phyloP scores from a whole-genome alignment of 2,329 filamentous ascomycete species.

The Ploettnerulaceae sp. region DNA sequence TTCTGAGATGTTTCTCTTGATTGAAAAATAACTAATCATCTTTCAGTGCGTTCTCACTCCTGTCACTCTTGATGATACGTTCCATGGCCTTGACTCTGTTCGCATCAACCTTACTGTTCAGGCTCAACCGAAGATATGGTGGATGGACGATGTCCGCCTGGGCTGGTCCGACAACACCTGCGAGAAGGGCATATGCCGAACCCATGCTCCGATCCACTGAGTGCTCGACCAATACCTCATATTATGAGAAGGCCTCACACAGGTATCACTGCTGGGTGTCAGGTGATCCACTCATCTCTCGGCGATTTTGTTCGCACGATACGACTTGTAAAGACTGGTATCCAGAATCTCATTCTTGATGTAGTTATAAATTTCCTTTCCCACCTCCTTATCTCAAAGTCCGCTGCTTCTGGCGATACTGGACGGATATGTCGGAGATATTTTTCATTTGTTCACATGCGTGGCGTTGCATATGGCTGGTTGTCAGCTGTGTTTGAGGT shows the following conservation, averaged over 20 bases:
- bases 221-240: neutral
- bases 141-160: slow-evolving; percentile 42
- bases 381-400: neutral
- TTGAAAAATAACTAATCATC: no score
- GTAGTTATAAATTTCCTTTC: slow-evolving; percentile 1
- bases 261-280: no score
- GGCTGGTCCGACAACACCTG: slow-evolving; percentile 42
- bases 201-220: slow-evolving; percentile 20
- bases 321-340: neutral
- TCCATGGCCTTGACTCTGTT: slow-evolving; percentile 37
- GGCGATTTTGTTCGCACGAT: neutral
- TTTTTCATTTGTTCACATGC: slow-evolving; percentile 5
- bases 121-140: slow-evolving; percentile 40
- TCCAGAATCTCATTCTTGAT: neutral
- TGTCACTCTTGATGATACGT: slow-evolving; percentile 27
- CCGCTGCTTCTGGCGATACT: neutral
- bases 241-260: no score
- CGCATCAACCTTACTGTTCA: slow-evolving; percentile 39
- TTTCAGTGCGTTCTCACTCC: slow-evolving; percentile 34
- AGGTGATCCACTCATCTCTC: neutral
- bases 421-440: slow-evolving; percentile 4
- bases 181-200: slow-evolving; percentile 36
- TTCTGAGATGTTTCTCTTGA: no score
- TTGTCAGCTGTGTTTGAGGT: neutral
- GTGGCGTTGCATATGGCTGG: neutral